These are phyloP conservation scores for Castanea mollissima DNA, from an alignment of 306 rosid genomes.

Conservation along the genomic window DNA sequence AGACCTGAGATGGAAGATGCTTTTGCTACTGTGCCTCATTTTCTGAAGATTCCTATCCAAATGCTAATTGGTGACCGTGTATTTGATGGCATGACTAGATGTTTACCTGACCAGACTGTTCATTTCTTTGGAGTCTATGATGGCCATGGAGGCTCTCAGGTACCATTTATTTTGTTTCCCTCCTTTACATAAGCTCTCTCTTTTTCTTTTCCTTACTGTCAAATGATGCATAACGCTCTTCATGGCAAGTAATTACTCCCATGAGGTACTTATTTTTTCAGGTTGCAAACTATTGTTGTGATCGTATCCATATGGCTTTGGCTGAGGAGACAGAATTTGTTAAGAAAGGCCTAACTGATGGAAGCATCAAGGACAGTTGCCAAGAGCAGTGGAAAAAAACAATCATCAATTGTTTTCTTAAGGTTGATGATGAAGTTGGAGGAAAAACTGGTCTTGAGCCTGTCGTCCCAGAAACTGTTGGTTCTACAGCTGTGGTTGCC, in stretches of 20 bases:
- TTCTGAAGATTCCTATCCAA: no score
- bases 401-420: constrained; percentile 66
- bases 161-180: constrained; percentile 12
- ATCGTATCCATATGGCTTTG: constrained; percentile 72
- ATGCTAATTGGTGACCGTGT: no score
- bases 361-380: constrained; percentile 45
- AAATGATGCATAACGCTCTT: not conserved
- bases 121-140: constrained; percentile 91
- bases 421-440: constrained; percentile 85
- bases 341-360: constrained; percentile 44
- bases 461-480: constrained; percentile 87
- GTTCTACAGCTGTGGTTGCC: constrained; percentile 87
- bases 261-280: constrained; percentile 29
- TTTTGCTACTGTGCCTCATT: constrained; percentile 53
- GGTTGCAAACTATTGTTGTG: constrained; percentile 86
- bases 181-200: not conserved
- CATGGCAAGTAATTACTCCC: constrained; percentile 2
- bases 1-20: constrained; percentile 98
- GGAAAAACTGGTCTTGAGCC: constrained; percentile 60
- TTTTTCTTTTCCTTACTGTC: not conserved
- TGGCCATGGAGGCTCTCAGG: constrained; percentile 96
- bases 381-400: constrained; percentile 72
- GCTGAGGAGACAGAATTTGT: constrained; percentile 69
- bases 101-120: constrained; percentile 51
- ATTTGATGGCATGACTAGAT: no score